Percentiles rank a stretch among this genome's conserved stretches.
These are phyloP conservation scores for Nidula microcarpa DNA, from an alignment of 768 basidiomycete species.

Conservation along the genomic window DNA sequence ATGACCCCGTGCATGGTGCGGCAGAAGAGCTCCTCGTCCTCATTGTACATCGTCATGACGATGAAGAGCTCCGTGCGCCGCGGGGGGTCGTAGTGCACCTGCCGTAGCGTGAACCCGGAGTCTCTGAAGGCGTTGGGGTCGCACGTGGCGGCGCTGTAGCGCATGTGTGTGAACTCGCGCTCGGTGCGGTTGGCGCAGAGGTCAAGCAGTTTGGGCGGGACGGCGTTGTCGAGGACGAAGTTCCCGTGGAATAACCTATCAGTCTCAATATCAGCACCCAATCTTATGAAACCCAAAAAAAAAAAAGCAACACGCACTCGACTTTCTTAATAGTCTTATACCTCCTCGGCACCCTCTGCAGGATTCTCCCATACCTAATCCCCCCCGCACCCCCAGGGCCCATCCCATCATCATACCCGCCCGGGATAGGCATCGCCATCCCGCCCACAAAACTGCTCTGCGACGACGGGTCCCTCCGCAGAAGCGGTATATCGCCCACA, in stretches of 20 bases:
- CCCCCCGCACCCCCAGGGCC: slow-evolving; percentile 27
- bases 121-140: slow-evolving; percentile 92
- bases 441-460: slow-evolving; percentile 11
- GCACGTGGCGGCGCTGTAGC: slow-evolving; percentile 93
- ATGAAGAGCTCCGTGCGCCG: slow-evolving; percentile 93
- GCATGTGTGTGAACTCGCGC: slow-evolving; percentile 93
- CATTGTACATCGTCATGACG: slow-evolving; percentile 98
- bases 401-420: slow-evolving; percentile 34
- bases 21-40: slow-evolving; percentile 86
- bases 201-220: slow-evolving; percentile 87
- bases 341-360: slow-evolving; percentile 83
- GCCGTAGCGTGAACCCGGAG: slow-evolving; percentile 81
- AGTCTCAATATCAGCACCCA: too few relatives aligned
- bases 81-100: slow-evolving; percentile 88
- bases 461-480: slow-evolving; percentile 41
- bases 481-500: slow-evolving; percentile 64
- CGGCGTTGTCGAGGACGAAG: slow-evolving; percentile 85
- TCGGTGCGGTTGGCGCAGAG: slow-evolving; percentile 76
- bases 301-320: slow-evolving; percentile 49
- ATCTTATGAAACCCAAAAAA: neutral
- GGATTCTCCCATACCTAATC: slow-evolving; percentile 83
- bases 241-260: slow-evolving; percentile 85
- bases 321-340: slow-evolving; percentile 95
- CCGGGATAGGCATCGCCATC: slow-evolving; percentile 27
- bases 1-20: slow-evolving; percentile 96